Conservation (phyloP, 495 filamentous ascomycete species). For the Aspergillus saccharolyticus region DNA sequence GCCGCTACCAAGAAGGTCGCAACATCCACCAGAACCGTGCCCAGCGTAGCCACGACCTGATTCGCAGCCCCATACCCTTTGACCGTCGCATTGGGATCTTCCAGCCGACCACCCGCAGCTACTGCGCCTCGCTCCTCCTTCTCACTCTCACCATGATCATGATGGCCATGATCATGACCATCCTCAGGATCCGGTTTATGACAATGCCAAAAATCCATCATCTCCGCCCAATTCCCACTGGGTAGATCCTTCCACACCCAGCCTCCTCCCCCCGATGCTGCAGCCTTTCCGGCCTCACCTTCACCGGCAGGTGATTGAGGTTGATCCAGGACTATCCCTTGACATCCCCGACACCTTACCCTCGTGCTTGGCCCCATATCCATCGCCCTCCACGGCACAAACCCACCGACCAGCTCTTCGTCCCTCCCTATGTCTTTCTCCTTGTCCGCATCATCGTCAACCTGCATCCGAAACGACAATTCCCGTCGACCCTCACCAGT, state of each 20-base stretch:
- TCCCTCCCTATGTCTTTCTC: slow-evolving; percentile 21
- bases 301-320: too few relatives aligned
- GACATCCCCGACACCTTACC: slow-evolving; percentile 65
- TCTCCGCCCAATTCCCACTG: slow-evolving; percentile 96
- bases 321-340: slow-evolving; percentile 24
- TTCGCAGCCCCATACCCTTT: slow-evolving; percentile 76
- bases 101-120: slow-evolving; percentile 19
- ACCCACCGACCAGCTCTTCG: slow-evolving; percentile 33
- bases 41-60: slow-evolving; percentile 54
- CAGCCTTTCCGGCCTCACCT: neutral
- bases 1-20: slow-evolving; percentile 66
- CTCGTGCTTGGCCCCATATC: slow-evolving; percentile 49
- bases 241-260: slow-evolving; percentile 89
- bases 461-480: slow-evolving; percentile 65
- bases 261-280: neutral
- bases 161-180: neutral
- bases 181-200: slow-evolving; percentile 68
- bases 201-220: slow-evolving; percentile 99
- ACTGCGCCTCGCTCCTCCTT: neutral
- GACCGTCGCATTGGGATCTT: slow-evolving; percentile 41
- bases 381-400: slow-evolving; percentile 68
- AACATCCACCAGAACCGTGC: slow-evolving; percentile 73
- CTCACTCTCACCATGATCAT: neutral
- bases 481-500: slow-evolving; percentile 16
- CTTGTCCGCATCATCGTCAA: slow-evolving; percentile 46